Evolutionary conservation across 2,329 filamentous ascomycete species (phyloP), one percentile per base, ranked within the genome.

Genomic region (Fusarium sacchari): DNA sequence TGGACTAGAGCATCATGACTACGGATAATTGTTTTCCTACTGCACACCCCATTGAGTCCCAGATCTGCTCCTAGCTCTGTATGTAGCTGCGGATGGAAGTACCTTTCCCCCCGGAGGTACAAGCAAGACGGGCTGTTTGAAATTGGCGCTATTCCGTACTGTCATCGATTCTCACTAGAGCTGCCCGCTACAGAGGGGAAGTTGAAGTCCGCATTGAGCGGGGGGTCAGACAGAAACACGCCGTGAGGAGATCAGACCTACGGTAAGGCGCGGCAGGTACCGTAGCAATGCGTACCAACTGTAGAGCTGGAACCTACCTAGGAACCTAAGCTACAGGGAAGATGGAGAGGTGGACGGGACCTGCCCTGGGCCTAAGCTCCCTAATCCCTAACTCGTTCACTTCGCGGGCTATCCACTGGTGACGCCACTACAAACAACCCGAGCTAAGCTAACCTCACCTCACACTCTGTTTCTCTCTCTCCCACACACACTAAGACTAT

Each of bases 31-130:
- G 37, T 39, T 57, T 30, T 49, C 24, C 58, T 39, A 28, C 34
- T 43, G 36, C 46, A 68, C 65, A 15, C 65, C 65, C 55, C 63
- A 34, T 46, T 61, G 28, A 30, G 30, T 61, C 47, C n/a, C n/a
- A 55, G 24, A 46, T 58, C 30, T 69, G 15, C 64, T 39, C 49
- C 40, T 50, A 39, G 40, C 60, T 60, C 57, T 69, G 61, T 55
- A 64, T 69, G 61, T 55, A 64, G 39, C 24, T 77, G 75, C 75
- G 75, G 75, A 72, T 77, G 75, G 62, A 69, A 36, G 75, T 77
- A 77, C 55, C 73, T 77, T 72, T 72, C 28, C 44, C 49, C 43
- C 24, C n/a, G 47, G 46, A 70, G 73, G 67, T 77, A 77, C 75
- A 68, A 64, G 75, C 73, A 67, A 58, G 49, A 55, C n/a, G n/a